Conservation (phyloP, 345 rosid species). For the Gossypium turneri region DNA sequence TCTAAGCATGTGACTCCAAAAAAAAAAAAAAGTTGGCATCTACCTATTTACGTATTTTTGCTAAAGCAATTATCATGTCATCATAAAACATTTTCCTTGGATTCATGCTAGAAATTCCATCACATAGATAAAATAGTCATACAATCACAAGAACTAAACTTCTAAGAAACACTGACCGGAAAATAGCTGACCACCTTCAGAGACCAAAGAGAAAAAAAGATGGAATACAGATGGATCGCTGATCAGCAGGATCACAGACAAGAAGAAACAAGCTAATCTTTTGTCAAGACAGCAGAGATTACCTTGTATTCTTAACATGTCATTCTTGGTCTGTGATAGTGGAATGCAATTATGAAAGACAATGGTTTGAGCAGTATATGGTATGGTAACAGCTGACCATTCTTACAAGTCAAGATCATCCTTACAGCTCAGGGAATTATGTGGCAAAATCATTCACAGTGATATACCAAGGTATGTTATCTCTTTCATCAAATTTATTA, state of each 20-base stretch:
- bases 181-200: neutral
- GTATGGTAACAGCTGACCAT: neutral
- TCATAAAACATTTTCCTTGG: neutral
- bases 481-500: neutral
- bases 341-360: neutral
- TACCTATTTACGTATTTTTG: neutral
- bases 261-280: neutral
- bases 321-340: neutral
- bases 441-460: neutral
- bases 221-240: neutral
- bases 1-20: neutral
- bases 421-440: neutral
- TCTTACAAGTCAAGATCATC: neutral
- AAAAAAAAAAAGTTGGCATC: neutral
- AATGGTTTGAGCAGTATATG: neutral
- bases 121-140: neutral
- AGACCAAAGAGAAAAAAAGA: neutral
- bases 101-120: neutral
- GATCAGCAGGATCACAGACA: neutral
- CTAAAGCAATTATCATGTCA: neutral
- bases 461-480: neutral
- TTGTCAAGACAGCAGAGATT: neutral
- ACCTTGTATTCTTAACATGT: neutral
- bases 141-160: neutral
- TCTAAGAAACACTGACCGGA: neutral